Conservation (phyloP, 768 basidiomycete genomes). For the Boletus huronensis region DNA sequence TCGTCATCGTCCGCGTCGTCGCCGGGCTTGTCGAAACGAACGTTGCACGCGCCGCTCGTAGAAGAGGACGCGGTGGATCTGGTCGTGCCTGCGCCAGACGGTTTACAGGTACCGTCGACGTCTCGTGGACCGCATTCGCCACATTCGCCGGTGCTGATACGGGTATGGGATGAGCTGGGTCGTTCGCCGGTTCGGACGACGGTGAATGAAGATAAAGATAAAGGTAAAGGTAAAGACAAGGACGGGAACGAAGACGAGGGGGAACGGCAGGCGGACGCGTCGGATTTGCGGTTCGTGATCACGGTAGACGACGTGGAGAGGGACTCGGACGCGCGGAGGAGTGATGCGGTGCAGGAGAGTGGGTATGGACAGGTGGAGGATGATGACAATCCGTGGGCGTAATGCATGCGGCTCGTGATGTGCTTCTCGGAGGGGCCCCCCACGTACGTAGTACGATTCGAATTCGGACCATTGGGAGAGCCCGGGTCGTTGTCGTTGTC, state of each 20-base stretch:
- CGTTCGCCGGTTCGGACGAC: not conserved
- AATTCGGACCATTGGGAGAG: too few species aligned
- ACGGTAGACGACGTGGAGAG: not conserved
- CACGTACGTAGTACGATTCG: too few species aligned
- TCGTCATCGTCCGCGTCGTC: not conserved
- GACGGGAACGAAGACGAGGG: not conserved
- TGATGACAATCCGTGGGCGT: conserved; percentile 26
- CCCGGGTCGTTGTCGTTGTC: too few species aligned
- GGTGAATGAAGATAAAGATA: not conserved
- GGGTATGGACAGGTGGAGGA: conserved; percentile 17
- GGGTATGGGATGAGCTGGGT: conserved; percentile 25
- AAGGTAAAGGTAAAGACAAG: not conserved
- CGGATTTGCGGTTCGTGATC: conserved; percentile 4
- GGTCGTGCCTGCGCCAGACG: conserved; percentile 44
- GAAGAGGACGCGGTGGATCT: conserved; percentile 82
- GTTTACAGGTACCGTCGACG: conserved; percentile 13
- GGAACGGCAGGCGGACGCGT: too few species aligned
- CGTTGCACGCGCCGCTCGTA: conserved; percentile 18
- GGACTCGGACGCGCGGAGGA: too few species aligned
- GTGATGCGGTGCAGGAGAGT: conserved; percentile 1
- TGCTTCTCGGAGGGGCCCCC: too few species aligned
- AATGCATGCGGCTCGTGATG: not conserved
- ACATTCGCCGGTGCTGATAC: conserved; percentile 19
- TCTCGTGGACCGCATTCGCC: conserved; percentile 15
- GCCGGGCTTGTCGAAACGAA: conserved; percentile 4